These are phyloP conservation scores for Cryptococcus jaspeensis DNA, from an alignment of 1,284 basidiomycete genomes.

Conservation along the genomic window DNA sequence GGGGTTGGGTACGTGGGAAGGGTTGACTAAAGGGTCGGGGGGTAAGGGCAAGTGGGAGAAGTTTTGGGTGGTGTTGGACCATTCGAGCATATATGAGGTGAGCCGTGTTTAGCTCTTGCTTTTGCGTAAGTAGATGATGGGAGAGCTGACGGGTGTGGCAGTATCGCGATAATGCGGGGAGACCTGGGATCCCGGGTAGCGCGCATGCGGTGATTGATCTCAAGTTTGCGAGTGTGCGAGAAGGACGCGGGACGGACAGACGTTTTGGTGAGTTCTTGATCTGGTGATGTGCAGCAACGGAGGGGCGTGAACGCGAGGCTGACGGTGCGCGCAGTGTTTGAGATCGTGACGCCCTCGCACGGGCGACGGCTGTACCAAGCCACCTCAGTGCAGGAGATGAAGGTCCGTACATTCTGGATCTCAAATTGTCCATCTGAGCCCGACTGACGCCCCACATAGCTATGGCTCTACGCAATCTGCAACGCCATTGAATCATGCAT, in stretches of 20 bases:
- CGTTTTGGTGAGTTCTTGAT: constrained; percentile 38
- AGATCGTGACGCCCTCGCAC: constrained; percentile 55
- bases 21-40: constrained; percentile 33
- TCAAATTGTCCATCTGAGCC: not conserved
- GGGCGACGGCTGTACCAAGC: constrained; percentile 56
- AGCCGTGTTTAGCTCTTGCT: constrained; percentile 5
- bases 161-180: constrained; percentile 43
- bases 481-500: constrained; percentile 57
- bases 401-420: constrained; percentile 34
- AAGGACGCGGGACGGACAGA: constrained; percentile 50
- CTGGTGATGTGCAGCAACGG: too few species aligned
- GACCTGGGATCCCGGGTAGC: constrained; percentile 30
- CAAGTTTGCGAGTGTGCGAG: constrained; percentile 50
- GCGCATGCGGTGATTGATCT: constrained; percentile 49
- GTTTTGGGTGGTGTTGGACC: constrained; percentile 50
- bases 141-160: constrained; percentile 6
- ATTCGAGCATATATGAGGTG: constrained; percentile 50
- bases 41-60: constrained; percentile 49
- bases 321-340: constrained; percentile 48
- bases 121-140: not conserved
- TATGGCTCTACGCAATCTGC: constrained; percentile 56
- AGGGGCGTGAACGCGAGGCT: too few species aligned
- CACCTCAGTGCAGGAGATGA: constrained; percentile 52
- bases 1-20: constrained; percentile 50
- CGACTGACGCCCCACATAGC: constrained; percentile 21